A percentile compares a stretch with the other conserved stretches of the same genome.
These are phyloP conservation scores for Aspergillus carlsbadensis DNA, from an alignment of 495 filamentous ascomycete genomes.

Conservation along the genomic window DNA sequence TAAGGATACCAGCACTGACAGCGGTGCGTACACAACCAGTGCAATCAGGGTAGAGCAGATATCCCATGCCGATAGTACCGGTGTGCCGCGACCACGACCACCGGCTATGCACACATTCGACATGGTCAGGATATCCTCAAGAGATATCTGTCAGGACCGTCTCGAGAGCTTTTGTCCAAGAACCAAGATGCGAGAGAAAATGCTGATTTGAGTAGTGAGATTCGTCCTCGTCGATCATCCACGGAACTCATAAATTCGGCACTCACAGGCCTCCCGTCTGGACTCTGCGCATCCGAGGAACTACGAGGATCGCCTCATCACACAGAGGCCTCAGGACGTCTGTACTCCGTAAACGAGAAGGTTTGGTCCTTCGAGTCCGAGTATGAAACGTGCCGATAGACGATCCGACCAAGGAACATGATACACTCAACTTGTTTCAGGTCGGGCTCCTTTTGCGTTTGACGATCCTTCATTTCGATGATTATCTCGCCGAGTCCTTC, in stretches of 20 bases:
- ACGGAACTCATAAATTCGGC: conserved; percentile 8
- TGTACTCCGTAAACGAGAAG: no score
- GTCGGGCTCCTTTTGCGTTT: background rate
- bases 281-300: background rate
- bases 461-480: background rate
- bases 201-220: background rate
- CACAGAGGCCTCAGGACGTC: no score
- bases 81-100: background rate
- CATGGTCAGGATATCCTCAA: background rate
- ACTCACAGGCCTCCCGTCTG: background rate
- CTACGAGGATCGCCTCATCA: background rate
- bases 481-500: background rate
- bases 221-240: background rate
- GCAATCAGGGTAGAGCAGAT: conserved; percentile 4
- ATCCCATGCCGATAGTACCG: conserved; percentile 6
- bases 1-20: conserved; percentile 5
- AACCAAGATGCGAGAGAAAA: no score
- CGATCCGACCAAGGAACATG: background rate
- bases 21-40: conserved; percentile 9
- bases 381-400: background rate
- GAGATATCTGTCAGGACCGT: no score
- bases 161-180: no score
- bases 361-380: no score
- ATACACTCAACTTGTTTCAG: conserved; percentile 4
- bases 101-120: background rate